phyloP scores from a whole-genome alignment of 129 eudicot genomes.

The Pittosporum tobira region DNA sequence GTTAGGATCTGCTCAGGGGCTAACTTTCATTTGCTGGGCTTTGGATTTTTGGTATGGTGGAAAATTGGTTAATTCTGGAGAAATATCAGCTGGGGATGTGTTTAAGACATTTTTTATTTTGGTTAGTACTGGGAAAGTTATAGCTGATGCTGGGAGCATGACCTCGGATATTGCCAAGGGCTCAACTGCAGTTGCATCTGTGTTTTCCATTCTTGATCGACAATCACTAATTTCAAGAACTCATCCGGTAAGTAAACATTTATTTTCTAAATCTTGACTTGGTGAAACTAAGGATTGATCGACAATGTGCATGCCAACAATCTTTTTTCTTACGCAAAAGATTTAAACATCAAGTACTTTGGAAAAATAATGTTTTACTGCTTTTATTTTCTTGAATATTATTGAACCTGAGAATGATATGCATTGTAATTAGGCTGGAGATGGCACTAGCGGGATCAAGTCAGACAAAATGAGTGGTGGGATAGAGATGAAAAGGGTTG shows the following conservation, averaged over 20 bases:
- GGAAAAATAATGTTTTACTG: too few relatives aligned
- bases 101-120: slow-evolving; percentile 82
- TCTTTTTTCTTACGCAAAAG: background rate
- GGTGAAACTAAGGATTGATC: too few relatives aligned
- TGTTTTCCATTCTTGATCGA: slow-evolving; percentile 75
- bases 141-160: slow-evolving; percentile 99
- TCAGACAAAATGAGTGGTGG: slow-evolving; percentile 40
- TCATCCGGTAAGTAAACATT: slow-evolving; percentile 31
- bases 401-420: too few relatives aligned
- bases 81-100: slow-evolving; percentile 88
- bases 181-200: slow-evolving; percentile 75
- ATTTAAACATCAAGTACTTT: too few relatives aligned
- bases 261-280: too few relatives aligned
- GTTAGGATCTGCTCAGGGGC: slow-evolving; percentile 83
- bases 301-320: too few relatives aligned
- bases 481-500: slow-evolving; percentile 67
- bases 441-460: slow-evolving; percentile 24
- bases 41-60: slow-evolving; percentile 96
- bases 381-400: too few relatives aligned
- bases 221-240: slow-evolving; percentile 47
- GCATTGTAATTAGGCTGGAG: slow-evolving; percentile 23
- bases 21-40: slow-evolving; percentile 88
- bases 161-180: slow-evolving; percentile 92
- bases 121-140: slow-evolving; percentile 87
- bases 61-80: slow-evolving; percentile 47